These are phyloP conservation scores for Combretum micranthum DNA, from an alignment of 345 rosid species.

Conservation along the genomic window DNA sequence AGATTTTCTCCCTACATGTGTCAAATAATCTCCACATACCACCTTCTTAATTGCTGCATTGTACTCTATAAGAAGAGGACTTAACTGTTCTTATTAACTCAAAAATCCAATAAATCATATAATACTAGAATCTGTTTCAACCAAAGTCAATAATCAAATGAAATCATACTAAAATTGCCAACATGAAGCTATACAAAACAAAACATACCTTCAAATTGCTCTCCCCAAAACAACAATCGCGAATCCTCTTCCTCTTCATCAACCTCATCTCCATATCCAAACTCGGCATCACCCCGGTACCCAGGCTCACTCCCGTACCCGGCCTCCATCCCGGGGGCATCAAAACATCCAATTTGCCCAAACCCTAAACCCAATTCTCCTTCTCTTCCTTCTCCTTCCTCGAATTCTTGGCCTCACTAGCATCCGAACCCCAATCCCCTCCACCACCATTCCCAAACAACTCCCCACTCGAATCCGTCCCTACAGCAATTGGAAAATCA, in stretches of 20 bases:
- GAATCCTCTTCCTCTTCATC: slow-evolving; percentile 96
- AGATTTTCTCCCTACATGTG: no score
- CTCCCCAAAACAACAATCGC: slow-evolving; percentile 74
- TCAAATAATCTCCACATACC: no score
- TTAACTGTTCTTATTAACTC: no score
- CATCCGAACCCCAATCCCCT: slow-evolving; percentile 83
- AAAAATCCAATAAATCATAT: no score
- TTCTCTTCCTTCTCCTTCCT: slow-evolving; percentile 56
- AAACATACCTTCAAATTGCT: slow-evolving; percentile 47
- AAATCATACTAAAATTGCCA: no score
- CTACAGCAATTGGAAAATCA: slow-evolving; percentile 75
- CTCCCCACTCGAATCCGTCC: slow-evolving; percentile 97
- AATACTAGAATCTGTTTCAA: no score
- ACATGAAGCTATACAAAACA: background rate
- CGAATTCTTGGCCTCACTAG: slow-evolving; percentile 68
- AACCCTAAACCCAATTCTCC: slow-evolving; percentile 31
- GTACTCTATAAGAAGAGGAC: no score
- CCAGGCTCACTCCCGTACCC: slow-evolving; percentile 98
- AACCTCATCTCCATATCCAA: slow-evolving; percentile 86
- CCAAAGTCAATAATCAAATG: no score
- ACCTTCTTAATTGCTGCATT: no score
- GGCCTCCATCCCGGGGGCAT: slow-evolving; percentile 61
- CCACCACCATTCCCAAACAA: slow-evolving; percentile 60
- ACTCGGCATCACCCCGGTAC: slow-evolving; percentile 92
- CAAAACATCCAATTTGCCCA: slow-evolving; percentile 38